Percentiles rank a stretch among this genome's conserved stretches.
phyloP scores from a whole-genome alignment of 805 yeast genomes.

The Cyberlindnera galapagoensis region DNA sequence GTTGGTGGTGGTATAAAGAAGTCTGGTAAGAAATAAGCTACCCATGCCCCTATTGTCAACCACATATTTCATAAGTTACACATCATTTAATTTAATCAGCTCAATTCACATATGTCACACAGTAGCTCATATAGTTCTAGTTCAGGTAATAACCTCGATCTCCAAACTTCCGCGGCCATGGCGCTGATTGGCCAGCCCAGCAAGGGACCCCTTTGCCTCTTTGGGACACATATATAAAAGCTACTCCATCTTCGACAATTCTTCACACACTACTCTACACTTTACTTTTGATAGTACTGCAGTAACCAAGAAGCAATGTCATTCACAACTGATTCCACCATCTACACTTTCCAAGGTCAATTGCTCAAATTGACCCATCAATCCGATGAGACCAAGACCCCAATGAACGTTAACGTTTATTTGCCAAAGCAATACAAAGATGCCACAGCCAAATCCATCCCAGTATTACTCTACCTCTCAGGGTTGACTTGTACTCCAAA shows the following conservation, averaged over 20 bases:
- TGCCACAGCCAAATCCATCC: conserved; percentile 36
- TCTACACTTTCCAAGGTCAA: conserved; percentile 62
- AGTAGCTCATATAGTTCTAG: neutral
- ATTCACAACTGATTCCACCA: conserved; percentile 22
- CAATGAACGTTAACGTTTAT: conserved; percentile 81
- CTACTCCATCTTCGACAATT: no score
- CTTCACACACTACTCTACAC: no score
- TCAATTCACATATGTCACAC: neutral
- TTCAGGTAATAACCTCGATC: neutral
- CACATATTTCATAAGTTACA: no score
- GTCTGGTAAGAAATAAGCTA: conserved; percentile 59
- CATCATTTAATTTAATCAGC: no score
- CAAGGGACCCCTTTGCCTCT: no score
- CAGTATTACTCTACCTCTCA: conserved; percentile 73
- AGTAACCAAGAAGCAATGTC: conserved; percentile 11
- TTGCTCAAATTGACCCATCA: conserved; percentile 70
- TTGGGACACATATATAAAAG: no score
- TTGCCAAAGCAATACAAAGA: conserved; percentile 51
- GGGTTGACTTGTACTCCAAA: conserved; percentile 93
- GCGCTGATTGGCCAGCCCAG: neutral
- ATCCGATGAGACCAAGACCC: conserved; percentile 55
- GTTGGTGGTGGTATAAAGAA: conserved; percentile 95
- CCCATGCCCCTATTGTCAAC: no score
- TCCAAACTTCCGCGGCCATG: neutral
- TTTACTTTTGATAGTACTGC: no score